Base-by-base conservation (phyloP, 2,329 filamentous ascomycete genomes). In the Akanthomyces uredinophilus region DNA sequence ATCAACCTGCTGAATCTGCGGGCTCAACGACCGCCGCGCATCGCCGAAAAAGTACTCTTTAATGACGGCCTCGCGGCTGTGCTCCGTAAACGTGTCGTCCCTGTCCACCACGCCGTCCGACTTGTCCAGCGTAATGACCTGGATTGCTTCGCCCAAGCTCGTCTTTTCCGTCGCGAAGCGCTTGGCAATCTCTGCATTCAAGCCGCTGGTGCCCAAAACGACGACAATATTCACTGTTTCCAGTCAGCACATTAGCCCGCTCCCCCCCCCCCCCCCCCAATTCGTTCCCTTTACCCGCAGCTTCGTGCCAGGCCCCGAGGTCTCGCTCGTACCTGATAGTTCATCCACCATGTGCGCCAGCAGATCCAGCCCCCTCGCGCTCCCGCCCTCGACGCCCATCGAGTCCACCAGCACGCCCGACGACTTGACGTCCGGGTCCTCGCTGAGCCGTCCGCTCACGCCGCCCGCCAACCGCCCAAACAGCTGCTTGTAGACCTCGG, bases 31-130 rank as follows among this genome's bases (percentile, higher is more conserved):
- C 63, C 89, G 84, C 65, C 86, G 87, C 1, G 83, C 76, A 65
- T 90, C 89, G 11, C 95, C 95, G 72, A 97, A 99, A 78, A 99
- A 99, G 75, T 99, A 99, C 68, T 93, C 89, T 67, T 90, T 89
- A 58, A 97, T 92, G 56, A 90, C 84, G 0, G 89, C 85, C 69
- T 96, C 90, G 50, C 90, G 84, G 5, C 85, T 77, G 18, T 86
- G 82, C 69, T 91, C 89, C 81, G 93, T 86, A 73, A 91, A 96
- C 0, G 77, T 72, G 43, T 88, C 84, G 65, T 92, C 89, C 53
- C 91, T 84, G 69, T 91, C 86, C 1, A 91, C 90, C 43, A 91
- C 92, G 27, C 95, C 95, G 41, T 91, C 90, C 0, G 92, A 96
- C 71, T 92, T 92, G 65, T 92, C 87, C 14, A 99, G 81, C 62